Conservation (phyloP, 139 green algal species). For the Chlorella ohadii region DNA sequence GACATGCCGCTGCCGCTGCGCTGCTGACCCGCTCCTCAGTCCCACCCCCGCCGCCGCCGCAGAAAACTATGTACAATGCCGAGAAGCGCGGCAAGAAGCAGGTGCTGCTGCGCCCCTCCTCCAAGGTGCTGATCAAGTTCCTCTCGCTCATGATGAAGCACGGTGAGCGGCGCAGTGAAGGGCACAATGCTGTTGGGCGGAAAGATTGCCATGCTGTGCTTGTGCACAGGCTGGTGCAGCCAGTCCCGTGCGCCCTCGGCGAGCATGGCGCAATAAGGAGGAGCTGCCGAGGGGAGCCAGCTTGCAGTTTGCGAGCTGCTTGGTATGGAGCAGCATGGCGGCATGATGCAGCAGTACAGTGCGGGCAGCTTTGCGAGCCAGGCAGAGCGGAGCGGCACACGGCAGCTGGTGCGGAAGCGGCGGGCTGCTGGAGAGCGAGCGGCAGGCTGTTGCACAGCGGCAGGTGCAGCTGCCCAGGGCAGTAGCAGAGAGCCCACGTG, state of each 20-base stretch:
- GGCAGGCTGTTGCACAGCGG: no score
- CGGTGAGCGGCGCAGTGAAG: slow-evolving; percentile 49
- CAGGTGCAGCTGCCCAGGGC: no score
- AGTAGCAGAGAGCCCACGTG: no score
- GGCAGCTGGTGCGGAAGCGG: not conserved
- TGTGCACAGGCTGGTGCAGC: no score
- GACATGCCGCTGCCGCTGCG: not conserved
- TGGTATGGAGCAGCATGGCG: not conserved
- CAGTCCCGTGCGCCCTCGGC: not conserved
- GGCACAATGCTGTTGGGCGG: no score
- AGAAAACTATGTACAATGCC: slow-evolving; percentile 98
- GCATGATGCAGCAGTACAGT: not conserved
- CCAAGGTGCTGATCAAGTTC: slow-evolving; percentile 99
- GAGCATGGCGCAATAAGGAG: not conserved
- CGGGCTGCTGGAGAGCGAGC: not conserved
- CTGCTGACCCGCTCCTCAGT: not conserved
- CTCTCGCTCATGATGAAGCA: slow-evolving; percentile 96
- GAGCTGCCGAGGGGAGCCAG: not conserved
- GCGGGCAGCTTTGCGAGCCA: not conserved
- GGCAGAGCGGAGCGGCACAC: not conserved
- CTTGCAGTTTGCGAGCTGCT: not conserved
- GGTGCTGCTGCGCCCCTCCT: slow-evolving; percentile 95
- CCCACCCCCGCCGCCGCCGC: not conserved
- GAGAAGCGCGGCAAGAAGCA: slow-evolving; percentile 97
- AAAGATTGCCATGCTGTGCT: no score